Evolutionary conservation across 805 yeast species (phyloP), one percentile per base, ranked within the genome.

Genomic region (Starmerella asiatica): DNA sequence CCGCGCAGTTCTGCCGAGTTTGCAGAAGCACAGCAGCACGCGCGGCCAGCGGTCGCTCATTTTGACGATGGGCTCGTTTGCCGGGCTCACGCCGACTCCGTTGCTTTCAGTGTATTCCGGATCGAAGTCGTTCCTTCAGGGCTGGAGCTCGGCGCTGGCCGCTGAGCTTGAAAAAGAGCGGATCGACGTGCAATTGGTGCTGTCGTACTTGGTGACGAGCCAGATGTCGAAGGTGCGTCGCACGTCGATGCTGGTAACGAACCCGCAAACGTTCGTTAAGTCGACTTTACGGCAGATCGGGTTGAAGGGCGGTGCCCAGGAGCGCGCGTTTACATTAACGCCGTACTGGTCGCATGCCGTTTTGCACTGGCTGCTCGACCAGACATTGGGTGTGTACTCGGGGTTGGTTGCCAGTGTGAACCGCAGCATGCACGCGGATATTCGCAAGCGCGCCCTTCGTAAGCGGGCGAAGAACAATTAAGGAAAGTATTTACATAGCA

Each of bases 271-370:
- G 20, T 91, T 91, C 60, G 98, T 91, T 32, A 57, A 63, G n/a
- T 62, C 91, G 16, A 69, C 82, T 5, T 69, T 91, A 53, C 62
- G 62, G 34, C 67, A 70, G 40, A 71, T 78, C 44, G 96, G 96
- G 19, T 77, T 82, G 56, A 74, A 93, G 51, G 74, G 76, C 36
- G 98, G 98, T 40, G 93, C 97, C 16, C 94, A 84, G 60, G 94
- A 82, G 47, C 73, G 94, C 53, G 83, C 58, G 52, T 93, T 76
- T 26, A 84, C 95, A 2, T 62, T 68, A 40, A 88, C 97, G 1
- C 98, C 98, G 26, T 91, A 68, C 69, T 85, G 94, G 83, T 61
- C 84, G 2, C 98, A 91, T 62, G 97, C 96, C 2, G 57, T 88
- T 38, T 75, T 86, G 77, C 94, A 86, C 58, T 86, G 81, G 70